Evolutionary conservation across 208 protist genomes (phyloP).

Genomic region (Leishmania major): DNA sequence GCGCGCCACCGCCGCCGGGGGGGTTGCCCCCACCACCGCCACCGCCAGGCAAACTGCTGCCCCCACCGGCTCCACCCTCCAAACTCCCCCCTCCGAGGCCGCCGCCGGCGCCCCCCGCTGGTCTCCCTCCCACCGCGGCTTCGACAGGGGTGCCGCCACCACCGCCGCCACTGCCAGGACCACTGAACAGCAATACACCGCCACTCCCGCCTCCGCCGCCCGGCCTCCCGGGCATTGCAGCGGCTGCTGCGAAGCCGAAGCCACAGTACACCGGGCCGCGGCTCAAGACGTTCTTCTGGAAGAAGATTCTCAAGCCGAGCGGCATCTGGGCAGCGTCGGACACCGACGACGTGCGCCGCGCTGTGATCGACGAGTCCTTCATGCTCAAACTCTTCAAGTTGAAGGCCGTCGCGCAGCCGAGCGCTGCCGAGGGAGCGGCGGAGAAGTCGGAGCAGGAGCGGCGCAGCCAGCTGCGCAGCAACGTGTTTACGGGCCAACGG

Average conservation of each 20-base stretch:
- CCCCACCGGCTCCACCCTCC: constrained; percentile 38
- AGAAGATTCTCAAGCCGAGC: constrained; percentile 58
- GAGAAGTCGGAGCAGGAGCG: constrained; percentile 25
- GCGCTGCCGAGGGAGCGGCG: constrained; percentile 11
- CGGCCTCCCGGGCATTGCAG: constrained; percentile 11
- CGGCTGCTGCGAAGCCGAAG: constrained; percentile 19
- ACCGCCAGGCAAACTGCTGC: constrained; percentile 21
- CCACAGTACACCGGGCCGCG: constrained; percentile 45
- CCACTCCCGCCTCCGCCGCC: constrained; percentile 24
- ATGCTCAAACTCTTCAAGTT: constrained; percentile 63
- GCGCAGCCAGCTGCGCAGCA: constrained; percentile 41
- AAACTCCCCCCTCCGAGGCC: constrained; percentile 11
- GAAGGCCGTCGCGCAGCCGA: constrained; percentile 23
- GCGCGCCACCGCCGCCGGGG: constrained; percentile 23
- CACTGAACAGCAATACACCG: constrained; percentile 23
- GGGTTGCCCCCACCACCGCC: constrained; percentile 16
- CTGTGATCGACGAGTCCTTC: constrained; percentile 64
- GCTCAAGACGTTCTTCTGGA: constrained; percentile 87
- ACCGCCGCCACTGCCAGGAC: constrained; percentile 11
- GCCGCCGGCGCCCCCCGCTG: constrained; percentile 15
- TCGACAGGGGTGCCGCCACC: constrained; percentile 22
- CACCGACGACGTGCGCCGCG: constrained; percentile 15
- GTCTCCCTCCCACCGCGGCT: constrained; percentile 18
- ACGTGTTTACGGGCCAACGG: constrained; percentile 57
- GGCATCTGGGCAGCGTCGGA: constrained; percentile 64